phyloP scores from a whole-genome alignment of 768 basidiomycete genomes.

The Lentinula detonsa region DNA sequence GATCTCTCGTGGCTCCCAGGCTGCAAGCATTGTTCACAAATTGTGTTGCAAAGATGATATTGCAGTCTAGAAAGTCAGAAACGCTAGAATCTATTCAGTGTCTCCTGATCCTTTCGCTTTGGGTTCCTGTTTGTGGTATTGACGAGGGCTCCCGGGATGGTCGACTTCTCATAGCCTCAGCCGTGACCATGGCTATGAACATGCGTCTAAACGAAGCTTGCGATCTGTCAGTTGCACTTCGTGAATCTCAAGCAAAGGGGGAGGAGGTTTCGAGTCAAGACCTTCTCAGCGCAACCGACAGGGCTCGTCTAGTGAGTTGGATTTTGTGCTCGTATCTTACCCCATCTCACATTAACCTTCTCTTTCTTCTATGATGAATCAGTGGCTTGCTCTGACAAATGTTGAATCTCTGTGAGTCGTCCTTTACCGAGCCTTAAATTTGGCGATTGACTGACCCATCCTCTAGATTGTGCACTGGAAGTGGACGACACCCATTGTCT shows the following conservation, averaged over 20 bases:
- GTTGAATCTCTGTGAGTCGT: constrained; percentile 26
- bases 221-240: constrained; percentile 21
- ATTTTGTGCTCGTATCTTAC: neutral
- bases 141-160: neutral
- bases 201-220: constrained; percentile 31
- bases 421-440: neutral
- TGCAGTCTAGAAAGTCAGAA: constrained; percentile 25
- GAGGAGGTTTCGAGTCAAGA: constrained; percentile 16
- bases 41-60: constrained; percentile 27
- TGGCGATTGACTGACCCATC: constrained; percentile 14
- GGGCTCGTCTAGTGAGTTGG: constrained; percentile 29
- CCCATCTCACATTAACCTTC: neutral
- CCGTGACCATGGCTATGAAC: constrained; percentile 38
- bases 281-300: constrained; percentile 23
- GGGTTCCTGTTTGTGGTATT: constrained; percentile 29
- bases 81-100: constrained; percentile 34
- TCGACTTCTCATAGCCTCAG: constrained; percentile 8
- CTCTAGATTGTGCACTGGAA: constrained; percentile 29
- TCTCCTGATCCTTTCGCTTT: constrained; percentile 32
- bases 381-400: constrained; percentile 29
- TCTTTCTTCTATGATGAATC: constrained; percentile 5
- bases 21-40: constrained; percentile 31
- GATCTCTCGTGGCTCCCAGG: constrained; percentile 24
- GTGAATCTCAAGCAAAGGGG: constrained; percentile 15
- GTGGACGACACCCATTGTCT: constrained; percentile 28